Evolutionary conservation across 257 asterid species (phyloP), one percentile per base, ranked within the genome.

Genomic region (Nemophila menziesii): DNA sequence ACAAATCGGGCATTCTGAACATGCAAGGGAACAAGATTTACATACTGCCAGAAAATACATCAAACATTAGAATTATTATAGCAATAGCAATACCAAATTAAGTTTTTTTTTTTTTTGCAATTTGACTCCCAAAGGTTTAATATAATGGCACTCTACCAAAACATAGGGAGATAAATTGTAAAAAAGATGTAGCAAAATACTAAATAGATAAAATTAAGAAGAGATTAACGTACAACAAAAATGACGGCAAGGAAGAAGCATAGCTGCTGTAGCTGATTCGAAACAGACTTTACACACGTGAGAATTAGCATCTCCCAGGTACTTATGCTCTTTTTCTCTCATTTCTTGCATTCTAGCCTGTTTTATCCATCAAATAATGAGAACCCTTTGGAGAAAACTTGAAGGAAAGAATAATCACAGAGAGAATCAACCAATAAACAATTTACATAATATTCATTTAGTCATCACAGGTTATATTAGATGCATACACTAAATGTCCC

Each of bases 191-290:
- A 19, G 27, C 38, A 33, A n/a, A 51, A 27, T 11, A 20, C 16
- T 43, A 39, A 39, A 17, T 15, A 5, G 52, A 38, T n/a, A n/a
- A n/a, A n/a, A n/a, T 26, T 26, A 16, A 15, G 44, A 17, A 22
- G 36, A 54, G 41, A 38, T 40, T 5, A 38, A 72, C 98, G 74
- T 72, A 89, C 98, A 61, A 57, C 94, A 80, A 74, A 84, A 89
- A 74, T 89, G 98, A 54, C 98, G 93, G 69, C 98, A 89, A 8
- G 98, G 95, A 21, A 89, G 92, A 61, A 89, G 94, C 98, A 89
- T 89, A 1, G 94, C 76, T 55, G 95, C 80, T 37, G 95, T 64
- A 36, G 90, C 61, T 11, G 90, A 84, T 70, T 89, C 98, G 38
- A 89, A 89, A 62, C 98, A 89, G 39, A 89, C 84, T 84, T 84